Evolutionary conservation across 208 protist genomes (phyloP), one percentile per base, ranked within the genome.

Genomic region (Tritrichomonas musculus): DNA sequence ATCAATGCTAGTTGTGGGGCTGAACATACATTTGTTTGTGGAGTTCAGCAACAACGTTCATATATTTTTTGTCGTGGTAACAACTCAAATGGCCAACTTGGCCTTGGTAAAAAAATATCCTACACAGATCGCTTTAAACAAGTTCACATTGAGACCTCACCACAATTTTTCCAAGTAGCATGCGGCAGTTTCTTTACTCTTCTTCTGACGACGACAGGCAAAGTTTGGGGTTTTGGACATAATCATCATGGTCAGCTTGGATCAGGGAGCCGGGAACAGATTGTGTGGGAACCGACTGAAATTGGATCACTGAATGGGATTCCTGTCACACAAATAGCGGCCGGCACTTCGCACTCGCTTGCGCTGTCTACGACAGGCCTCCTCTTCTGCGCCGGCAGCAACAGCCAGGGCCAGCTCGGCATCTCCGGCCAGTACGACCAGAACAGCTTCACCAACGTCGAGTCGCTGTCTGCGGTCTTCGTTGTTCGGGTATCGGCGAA

Each of bases 181-280:
- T 88, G 77, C 77, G 77, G 77, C 8, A 88, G 47, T 17, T 53
- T 53, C 39, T 88, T 88, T 57, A 88, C 77, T 47, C 57, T 88
- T 39, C 47, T 88, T 30, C 47, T 88, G 17, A 88, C 77, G 8
- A 47, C 53, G 8, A 57, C 77, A 60, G 33, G 27, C 1, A 49
- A 57, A 44, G 77, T 88, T 20, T 88, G 77, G 77, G 39, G 27
- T 39, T 88, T 88, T 50, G 77, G 77, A 27, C 77, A 88, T 20
- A 88, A 88, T 17, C 13, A 88, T 88, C 77, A 88, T 30, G 77
- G 77, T 0, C 77, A 88, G 44, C 30, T 88, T 17, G 77, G 77
- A 33, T 0, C 41, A 9, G 4, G 4, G 1, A 33, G 5, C 0
- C 41, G 44, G 14, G 8, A 9, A 9, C 22, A 88, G 5, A 88